Conservation (phyloP, 2,329 filamentous ascomycete species). For the Coniochaeta pulveracea region DNA sequence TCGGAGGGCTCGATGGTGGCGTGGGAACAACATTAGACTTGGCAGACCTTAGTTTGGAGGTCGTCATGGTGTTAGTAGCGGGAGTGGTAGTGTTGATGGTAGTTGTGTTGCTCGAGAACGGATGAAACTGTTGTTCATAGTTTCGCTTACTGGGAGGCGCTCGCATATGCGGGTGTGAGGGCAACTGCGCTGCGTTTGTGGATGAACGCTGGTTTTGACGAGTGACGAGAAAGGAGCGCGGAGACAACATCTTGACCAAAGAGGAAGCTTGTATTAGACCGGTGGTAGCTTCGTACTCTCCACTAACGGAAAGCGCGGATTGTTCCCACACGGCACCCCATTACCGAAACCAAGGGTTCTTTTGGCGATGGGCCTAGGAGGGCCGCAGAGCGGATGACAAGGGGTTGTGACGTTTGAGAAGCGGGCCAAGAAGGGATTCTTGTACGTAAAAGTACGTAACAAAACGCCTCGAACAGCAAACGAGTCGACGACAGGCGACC, state of each 20-base stretch:
- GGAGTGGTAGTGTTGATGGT: slow-evolving; percentile 14
- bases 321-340: slow-evolving; percentile 9
- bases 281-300: slow-evolving; percentile 3
- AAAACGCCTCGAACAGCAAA: slow-evolving; percentile 8
- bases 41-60: slow-evolving; percentile 1
- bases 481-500: neutral
- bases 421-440: slow-evolving; percentile 8
- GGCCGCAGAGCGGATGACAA: slow-evolving; percentile 1
- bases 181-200: slow-evolving; percentile 7
- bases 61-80: slow-evolving; percentile 13
- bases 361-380: neutral
- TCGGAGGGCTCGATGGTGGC: slow-evolving; percentile 12
- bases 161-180: slow-evolving; percentile 5
- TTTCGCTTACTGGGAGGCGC: slow-evolving; percentile 14
- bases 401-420: slow-evolving; percentile 6
- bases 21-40: slow-evolving; percentile 14
- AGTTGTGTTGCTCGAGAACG: slow-evolving; percentile 10
- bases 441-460: slow-evolving; percentile 22
- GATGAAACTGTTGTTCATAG: slow-evolving; percentile 16
- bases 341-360: slow-evolving; percentile 7
- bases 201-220: slow-evolving; percentile 15
- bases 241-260: slow-evolving; percentile 24
- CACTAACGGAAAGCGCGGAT: slow-evolving; percentile 4
- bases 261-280: slow-evolving; percentile 10
- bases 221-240: slow-evolving; percentile 26